Percentiles rank a stretch among this genome's conserved stretches.
These are phyloP conservation scores for Umbilicus rupestris DNA, from an alignment of 164 flowering plant genomes.

Conservation along the genomic window DNA sequence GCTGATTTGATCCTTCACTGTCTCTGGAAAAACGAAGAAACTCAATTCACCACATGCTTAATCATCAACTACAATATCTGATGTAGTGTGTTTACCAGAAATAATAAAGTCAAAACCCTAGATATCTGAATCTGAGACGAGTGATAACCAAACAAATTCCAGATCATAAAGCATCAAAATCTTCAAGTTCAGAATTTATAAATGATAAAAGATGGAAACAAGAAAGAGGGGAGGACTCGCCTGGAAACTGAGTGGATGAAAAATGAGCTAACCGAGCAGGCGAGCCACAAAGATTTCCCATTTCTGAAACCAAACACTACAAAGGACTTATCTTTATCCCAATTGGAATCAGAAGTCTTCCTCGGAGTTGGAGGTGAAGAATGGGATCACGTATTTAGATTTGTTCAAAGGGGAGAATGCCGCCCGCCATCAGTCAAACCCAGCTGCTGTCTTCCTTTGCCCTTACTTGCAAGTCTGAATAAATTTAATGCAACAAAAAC, in stretches of 20 bases:
- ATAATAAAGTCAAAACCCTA: background rate
- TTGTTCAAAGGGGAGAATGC: too few relatives aligned
- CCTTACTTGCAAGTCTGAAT: too few relatives aligned
- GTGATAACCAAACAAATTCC: background rate
- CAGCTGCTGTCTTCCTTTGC: too few relatives aligned
- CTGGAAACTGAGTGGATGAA: constrained; percentile 26
- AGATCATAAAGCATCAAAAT: too few relatives aligned
- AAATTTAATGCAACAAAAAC: too few relatives aligned
- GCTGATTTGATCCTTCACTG: background rate
- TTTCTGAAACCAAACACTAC: background rate
- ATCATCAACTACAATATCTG: too few relatives aligned
- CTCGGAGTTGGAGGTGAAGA: background rate
- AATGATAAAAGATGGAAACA: background rate
- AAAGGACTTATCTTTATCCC: background rate
- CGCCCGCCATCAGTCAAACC: too few relatives aligned
- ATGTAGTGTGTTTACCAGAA: too few relatives aligned
- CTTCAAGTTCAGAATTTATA: too few relatives aligned
- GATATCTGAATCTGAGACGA: too few relatives aligned
- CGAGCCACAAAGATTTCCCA: constrained; percentile 36
- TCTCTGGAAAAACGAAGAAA: constrained; percentile 5
- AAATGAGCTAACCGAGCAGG: constrained; percentile 40
- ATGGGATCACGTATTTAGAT: background rate
- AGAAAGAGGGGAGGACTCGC: constrained; percentile 2
- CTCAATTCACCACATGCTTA: too few relatives aligned
- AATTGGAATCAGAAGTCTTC: background rate